Evolutionary conservation across 2,329 filamentous ascomycete species (phyloP).

Genomic region (Penicillium sp.): DNA sequence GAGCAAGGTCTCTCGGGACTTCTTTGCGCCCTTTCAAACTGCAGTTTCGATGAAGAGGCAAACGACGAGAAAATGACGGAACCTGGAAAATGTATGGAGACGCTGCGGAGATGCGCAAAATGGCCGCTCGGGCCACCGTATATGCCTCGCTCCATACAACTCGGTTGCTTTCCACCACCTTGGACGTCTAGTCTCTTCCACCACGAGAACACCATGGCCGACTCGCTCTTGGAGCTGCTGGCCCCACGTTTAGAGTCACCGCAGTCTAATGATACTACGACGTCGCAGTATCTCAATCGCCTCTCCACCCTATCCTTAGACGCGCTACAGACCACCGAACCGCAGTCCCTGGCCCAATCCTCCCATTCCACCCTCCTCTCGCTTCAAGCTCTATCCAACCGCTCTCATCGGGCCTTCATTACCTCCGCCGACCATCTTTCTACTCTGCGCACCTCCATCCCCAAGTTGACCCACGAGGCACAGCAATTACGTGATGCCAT

Average conservation of each 20-base stretch:
- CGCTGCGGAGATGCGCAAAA: conserved; percentile 26
- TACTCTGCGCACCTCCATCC: conserved; percentile 72
- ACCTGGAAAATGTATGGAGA: background rate
- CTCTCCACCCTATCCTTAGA: conserved; percentile 75
- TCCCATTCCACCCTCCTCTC: conserved; percentile 80
- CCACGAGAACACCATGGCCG: conserved; percentile 55
- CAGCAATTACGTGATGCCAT: conserved; percentile 69
- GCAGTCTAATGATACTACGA: conserved; percentile 36
- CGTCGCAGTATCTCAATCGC: conserved; percentile 69
- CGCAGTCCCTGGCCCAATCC: conserved; percentile 74
- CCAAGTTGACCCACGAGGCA: conserved; percentile 66
- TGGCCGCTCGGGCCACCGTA: conserved; percentile 35
- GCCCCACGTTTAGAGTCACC: conserved; percentile 58
- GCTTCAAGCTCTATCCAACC: conserved; percentile 84
- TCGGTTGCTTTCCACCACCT: conserved; percentile 15
- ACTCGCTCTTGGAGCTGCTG: conserved; percentile 75
- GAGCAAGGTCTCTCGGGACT: background rate
- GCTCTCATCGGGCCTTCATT: conserved; percentile 83
- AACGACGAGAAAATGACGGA: background rate
- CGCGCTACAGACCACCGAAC: conserved; percentile 72
- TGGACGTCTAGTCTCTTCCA: background rate
- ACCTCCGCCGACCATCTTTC: conserved; percentile 75
- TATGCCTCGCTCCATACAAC: conserved; percentile 15
- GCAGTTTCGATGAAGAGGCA: background rate
- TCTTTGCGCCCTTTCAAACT: background rate